Percentiles rank a stretch among this genome's conserved stretches.
Evolutionary conservation across 2,329 filamentous ascomycete genomes (phyloP).

Genomic region (Periconia macrospinosa): DNA sequence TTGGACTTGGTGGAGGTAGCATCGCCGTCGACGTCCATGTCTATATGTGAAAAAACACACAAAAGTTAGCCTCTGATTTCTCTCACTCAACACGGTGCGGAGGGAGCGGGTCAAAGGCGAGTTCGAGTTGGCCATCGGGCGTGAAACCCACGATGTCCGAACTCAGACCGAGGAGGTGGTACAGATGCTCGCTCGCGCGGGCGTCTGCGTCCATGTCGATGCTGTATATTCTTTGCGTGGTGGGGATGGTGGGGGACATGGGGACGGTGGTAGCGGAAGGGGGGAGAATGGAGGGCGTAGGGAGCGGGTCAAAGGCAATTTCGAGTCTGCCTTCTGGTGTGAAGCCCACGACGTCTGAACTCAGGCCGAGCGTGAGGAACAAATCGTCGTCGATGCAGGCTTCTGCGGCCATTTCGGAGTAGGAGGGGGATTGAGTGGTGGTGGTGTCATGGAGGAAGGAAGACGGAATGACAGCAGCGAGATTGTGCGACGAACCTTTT

Average conservation of each 20-base stretch:
- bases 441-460: conserved; percentile 16
- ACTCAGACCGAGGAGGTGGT: conserved; percentile 42
- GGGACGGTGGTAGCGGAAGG: conserved; percentile 13
- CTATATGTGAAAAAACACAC: conserved; percentile 17
- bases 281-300: conserved; percentile 30
- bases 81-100: conserved; percentile 26
- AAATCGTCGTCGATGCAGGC: conserved; percentile 28
- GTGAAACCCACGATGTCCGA: conserved; percentile 45
- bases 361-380: conserved; percentile 41
- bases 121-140: conserved; percentile 33
- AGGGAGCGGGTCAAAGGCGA: conserved; percentile 43
- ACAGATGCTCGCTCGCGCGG: conserved; percentile 35
- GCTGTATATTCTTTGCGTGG: too few relatives aligned
- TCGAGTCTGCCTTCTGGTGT: conserved; percentile 34
- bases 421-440: background rate
- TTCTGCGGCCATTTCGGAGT: conserved; percentile 12
- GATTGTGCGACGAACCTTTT: conserved; percentile 8
- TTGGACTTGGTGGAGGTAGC: conserved; percentile 22
- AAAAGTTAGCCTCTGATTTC: conserved; percentile 37
- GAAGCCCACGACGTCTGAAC: conserved; percentile 45
- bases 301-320: conserved; percentile 42
- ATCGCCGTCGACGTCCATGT: conserved; percentile 45
- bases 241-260: conserved; percentile 2
- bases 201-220: conserved; percentile 16
- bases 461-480: conserved; percentile 29